Evolutionary conservation across 768 basidiomycete species (phyloP).

Genomic region (Tylopilus felleus): DNA sequence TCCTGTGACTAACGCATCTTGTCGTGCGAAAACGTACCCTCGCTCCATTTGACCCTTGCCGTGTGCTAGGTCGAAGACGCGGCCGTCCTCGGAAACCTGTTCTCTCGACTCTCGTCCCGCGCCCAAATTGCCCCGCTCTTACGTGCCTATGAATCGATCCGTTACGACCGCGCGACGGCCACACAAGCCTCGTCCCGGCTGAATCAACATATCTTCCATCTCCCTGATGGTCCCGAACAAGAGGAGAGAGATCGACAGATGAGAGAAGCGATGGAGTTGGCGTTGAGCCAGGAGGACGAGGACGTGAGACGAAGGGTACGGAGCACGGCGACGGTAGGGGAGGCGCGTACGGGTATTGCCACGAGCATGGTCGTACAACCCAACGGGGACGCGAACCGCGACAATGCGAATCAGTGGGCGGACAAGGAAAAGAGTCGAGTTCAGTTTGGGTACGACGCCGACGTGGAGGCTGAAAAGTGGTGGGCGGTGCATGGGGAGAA

Average conservation of each 20-base stretch:
- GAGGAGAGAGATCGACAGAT: slow-evolving; percentile 48
- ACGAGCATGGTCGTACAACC: not conserved
- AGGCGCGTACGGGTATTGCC: too few relatives aligned
- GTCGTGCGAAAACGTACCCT: not conserved
- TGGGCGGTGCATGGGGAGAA: slow-evolving; percentile 36
- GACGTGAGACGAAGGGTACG: slow-evolving; percentile 6
- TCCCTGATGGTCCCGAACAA: slow-evolving; percentile 53
- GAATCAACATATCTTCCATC: slow-evolving; percentile 55
- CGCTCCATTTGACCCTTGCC: not conserved
- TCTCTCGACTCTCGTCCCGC: slow-evolving; percentile 43
- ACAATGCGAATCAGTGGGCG: slow-evolving; percentile 56
- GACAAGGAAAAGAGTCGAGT: slow-evolving; percentile 46
- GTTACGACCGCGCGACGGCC: slow-evolving; percentile 45
- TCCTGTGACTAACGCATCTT: not conserved
- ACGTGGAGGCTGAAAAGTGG: slow-evolving; percentile 48
- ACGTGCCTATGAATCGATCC: slow-evolving; percentile 50
- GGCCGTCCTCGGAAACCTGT: slow-evolving; percentile 44
- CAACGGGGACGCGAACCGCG: slow-evolving; percentile 4
- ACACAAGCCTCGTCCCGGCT: slow-evolving; percentile 48
- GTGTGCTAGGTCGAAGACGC: slow-evolving; percentile 34
- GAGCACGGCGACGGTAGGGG: slow-evolving; percentile 10
- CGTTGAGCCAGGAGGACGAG: slow-evolving; percentile 26
- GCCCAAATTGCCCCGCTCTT: slow-evolving; percentile 46
- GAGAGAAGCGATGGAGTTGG: slow-evolving; percentile 44
- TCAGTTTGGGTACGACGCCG: slow-evolving; percentile 56